phyloP scores from a whole-genome alignment of 2,329 filamentous ascomycete species.

The Pyrenophora tritici-repentis region DNA sequence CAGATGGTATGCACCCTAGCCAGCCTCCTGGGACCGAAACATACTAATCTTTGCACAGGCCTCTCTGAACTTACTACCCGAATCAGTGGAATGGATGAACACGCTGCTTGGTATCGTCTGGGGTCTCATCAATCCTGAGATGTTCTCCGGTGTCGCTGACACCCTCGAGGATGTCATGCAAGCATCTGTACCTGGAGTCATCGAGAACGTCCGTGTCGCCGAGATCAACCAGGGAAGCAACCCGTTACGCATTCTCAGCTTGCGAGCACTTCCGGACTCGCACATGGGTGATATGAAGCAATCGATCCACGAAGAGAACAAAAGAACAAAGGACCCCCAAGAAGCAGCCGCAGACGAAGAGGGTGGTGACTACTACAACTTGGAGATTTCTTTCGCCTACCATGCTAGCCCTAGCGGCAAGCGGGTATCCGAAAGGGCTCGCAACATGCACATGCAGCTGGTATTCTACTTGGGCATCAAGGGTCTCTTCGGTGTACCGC shows the following conservation, averaged over 20 bases:
- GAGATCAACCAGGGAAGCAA: slow-evolving; percentile 95
- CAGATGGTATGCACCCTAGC: slow-evolving; percentile 62
- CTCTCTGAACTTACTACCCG: slow-evolving; percentile 85
- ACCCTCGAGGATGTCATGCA: slow-evolving; percentile 96
- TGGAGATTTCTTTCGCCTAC: slow-evolving; percentile 89
- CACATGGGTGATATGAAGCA: slow-evolving; percentile 83
- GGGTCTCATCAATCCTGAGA: slow-evolving; percentile 92
- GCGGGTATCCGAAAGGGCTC: slow-evolving; percentile 77
- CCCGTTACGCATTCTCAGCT: slow-evolving; percentile 82
- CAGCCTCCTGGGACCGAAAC: not conserved
- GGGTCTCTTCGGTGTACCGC: slow-evolving; percentile 84
- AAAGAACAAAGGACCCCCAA: slow-evolving; percentile 80
- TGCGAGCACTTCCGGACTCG: slow-evolving; percentile 81
- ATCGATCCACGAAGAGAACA: slow-evolving; percentile 76
- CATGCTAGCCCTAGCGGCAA: slow-evolving; percentile 77
- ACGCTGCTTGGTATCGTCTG: slow-evolving; percentile 82
- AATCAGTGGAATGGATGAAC: slow-evolving; percentile 94
- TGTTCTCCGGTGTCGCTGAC: slow-evolving; percentile 91
- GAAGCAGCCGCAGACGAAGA: slow-evolving; percentile 88
- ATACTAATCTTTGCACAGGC: slow-evolving; percentile 55
- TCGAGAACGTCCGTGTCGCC: slow-evolving; percentile 92
- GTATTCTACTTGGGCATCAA: slow-evolving; percentile 92
- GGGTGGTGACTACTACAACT: slow-evolving; percentile 89
- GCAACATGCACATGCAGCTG: slow-evolving; percentile 96
- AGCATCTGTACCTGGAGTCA: slow-evolving; percentile 85